These are phyloP conservation scores for Mycena metata DNA, from an alignment of 768 basidiomycete species.

Conservation along the genomic window DNA sequence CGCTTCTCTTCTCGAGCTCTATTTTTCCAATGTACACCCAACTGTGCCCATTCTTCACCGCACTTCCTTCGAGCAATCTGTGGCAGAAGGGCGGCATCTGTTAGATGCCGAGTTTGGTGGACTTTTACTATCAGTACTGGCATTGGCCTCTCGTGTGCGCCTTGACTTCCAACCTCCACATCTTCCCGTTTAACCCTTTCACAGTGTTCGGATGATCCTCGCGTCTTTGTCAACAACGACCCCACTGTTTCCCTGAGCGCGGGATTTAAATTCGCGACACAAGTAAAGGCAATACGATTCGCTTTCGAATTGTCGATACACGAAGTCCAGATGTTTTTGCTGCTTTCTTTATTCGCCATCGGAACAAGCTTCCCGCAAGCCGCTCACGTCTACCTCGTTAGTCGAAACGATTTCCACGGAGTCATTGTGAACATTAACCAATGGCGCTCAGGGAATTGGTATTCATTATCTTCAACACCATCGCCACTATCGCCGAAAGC, in stretches of 20 bases:
- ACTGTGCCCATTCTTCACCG: neutral
- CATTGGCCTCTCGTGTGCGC: neutral
- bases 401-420: slow-evolving; percentile 51
- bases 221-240: slow-evolving; percentile 52
- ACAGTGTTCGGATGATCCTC: slow-evolving; percentile 61
- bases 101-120: neutral
- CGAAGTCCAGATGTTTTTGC: slow-evolving; percentile 63
- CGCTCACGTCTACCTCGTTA: slow-evolving; percentile 45
- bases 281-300: slow-evolving; percentile 60
- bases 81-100: neutral
- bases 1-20: neutral
- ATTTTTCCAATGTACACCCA: neutral
- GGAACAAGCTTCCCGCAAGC: neutral
- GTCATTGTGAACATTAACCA: slow-evolving; percentile 56
- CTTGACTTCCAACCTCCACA: too few relatives aligned
- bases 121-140: neutral
- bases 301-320: slow-evolving; percentile 53
- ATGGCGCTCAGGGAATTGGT: slow-evolving; percentile 51
- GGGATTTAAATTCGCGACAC: slow-evolving; percentile 65
- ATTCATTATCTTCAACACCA: slow-evolving; percentile 74
- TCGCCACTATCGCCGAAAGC: slow-evolving; percentile 66
- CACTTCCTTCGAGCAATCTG: neutral
- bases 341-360: slow-evolving; percentile 37
- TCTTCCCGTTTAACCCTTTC: neutral
- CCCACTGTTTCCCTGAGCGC: slow-evolving; percentile 44